These are phyloP conservation scores for Podila clonocystis DNA, from an alignment of 192 early-diverging fungal genomes.

Conservation along the genomic window DNA sequence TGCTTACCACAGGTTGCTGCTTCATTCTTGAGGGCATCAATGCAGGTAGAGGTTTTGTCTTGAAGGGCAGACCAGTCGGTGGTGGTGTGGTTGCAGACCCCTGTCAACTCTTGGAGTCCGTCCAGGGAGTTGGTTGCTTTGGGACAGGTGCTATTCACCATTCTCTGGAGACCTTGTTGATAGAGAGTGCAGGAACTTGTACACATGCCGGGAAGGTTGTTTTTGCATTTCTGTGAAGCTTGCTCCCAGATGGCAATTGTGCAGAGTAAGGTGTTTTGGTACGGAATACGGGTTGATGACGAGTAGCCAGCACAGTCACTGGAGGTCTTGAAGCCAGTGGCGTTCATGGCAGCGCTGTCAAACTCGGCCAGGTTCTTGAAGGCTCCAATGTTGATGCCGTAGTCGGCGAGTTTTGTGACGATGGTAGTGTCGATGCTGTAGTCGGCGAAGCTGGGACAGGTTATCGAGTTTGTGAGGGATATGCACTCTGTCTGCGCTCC, in stretches of 20 bases:
- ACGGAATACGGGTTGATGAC: conserved; percentile 14
- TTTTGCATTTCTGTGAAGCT: neutral
- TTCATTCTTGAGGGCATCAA: conserved; percentile 28
- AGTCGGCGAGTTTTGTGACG: neutral
- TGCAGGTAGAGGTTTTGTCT: neutral
- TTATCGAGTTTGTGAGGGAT: conserved; percentile 16
- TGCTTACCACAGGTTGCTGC: conserved; percentile 32
- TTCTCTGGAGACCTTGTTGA: conserved; percentile 3
- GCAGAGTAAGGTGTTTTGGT: conserved; percentile 38
- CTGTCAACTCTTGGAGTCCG: neutral
- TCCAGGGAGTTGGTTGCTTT: neutral
- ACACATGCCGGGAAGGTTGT: conserved; percentile 7
- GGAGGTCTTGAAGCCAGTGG: conserved; percentile 23
- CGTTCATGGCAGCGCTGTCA: conserved; percentile 22
- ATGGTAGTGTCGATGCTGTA: conserved; percentile 16
- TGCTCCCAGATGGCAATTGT: conserved; percentile 14
- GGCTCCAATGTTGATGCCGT: conserved; percentile 14
- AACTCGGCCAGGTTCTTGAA: conserved; percentile 28
- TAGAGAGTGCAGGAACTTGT: conserved; percentile 24
- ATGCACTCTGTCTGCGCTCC: conserved; percentile 27
- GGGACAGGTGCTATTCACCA: conserved; percentile 16
- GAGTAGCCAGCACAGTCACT: conserved; percentile 24
- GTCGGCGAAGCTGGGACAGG: conserved; percentile 19
- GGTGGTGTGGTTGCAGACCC: conserved; percentile 6
- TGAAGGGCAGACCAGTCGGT: conserved; percentile 13